Evolutionary conservation across 2,329 filamentous ascomycete species (phyloP), one percentile per base, ranked within the genome.

Genomic region (Colletotrichum theobromicola): DNA sequence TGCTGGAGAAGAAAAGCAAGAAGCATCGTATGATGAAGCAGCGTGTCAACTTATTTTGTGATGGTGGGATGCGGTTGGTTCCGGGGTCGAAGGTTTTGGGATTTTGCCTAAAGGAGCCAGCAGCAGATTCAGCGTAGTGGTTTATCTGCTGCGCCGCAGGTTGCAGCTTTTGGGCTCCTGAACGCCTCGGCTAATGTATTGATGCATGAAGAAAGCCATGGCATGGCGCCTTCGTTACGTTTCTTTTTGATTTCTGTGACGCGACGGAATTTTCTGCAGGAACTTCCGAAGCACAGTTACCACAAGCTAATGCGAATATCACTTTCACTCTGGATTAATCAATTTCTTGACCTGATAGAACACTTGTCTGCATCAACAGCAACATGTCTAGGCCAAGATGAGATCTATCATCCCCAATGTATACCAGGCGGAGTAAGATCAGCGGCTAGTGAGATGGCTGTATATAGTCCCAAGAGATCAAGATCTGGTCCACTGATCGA

Each of bases 301-400:
- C 7, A 46, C 9, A 50, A 1, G 42, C n/a, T 4, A 21, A 9
- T n/a, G 5, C 10, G 7, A 21, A 13, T 0, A 13, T 21, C n/a
- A 21, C 1, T 5, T 13, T 18, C 10, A 9, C 12, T 6, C 42
- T 4, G n/a, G n/a, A 21, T 7, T 3, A 50, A 50, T 13, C 2
- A 13, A 21, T 21, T 50, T 1, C 30, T 32, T 32, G 9, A 32
- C 9, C 2, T 10, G 30, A 32, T 32, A 32, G 12, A 2, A 32
- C 12, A 32, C 12, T 32, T 32, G 4, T 12, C n/a, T n/a, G n/a
- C n/a, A n/a, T n/a, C n/a, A n/a, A n/a, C n/a, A n/a, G n/a, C 30
- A 3, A 3, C 12, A 32, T 32, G 30, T 10, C 1, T n/a, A n/a
- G n/a, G n/a, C n/a, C n/a, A 21, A 2, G 0, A 50, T 50, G 21